These are phyloP conservation scores for Colletotrichum brevisporum DNA, from an alignment of 2,329 filamentous ascomycete genomes.

Conservation along the genomic window DNA sequence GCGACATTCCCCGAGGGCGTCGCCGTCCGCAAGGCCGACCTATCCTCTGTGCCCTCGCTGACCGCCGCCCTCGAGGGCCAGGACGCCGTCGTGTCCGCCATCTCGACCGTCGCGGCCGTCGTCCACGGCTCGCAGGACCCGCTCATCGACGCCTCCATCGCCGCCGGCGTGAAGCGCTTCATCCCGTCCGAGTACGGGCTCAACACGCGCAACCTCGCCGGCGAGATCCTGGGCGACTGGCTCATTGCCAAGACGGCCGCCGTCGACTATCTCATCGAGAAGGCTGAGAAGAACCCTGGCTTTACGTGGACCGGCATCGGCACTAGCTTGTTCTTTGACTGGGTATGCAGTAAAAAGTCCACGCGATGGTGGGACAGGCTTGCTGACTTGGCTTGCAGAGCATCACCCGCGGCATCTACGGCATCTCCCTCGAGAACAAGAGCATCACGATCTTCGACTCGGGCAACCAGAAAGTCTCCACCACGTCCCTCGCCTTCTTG, in stretches of 20 bases:
- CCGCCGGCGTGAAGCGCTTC: conserved; percentile 67
- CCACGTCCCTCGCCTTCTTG: conserved; percentile 29
- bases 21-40: conserved; percentile 28
- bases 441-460: conserved; percentile 31
- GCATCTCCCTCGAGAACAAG: conserved; percentile 27
- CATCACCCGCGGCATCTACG: conserved; percentile 35
- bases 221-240: conserved; percentile 43
- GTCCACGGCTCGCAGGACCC: conserved; percentile 59
- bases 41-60: conserved; percentile 27
- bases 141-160: conserved; percentile 66
- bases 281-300: conserved; percentile 32
- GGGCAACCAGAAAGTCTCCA: conserved; percentile 28
- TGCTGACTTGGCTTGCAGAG: conserved; percentile 11
- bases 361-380: rapidly evolving
- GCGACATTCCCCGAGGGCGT: conserved; percentile 27
- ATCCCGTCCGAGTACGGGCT: conserved; percentile 65
- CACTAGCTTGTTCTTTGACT: conserved; percentile 74
- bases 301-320: conserved; percentile 74
- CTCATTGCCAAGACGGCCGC: conserved; percentile 36
- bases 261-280: conserved; percentile 39
- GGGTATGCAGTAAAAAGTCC: conserved; percentile 53
- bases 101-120: conserved; percentile 52
- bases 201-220: conserved; percentile 45
- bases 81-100: conserved; percentile 55
- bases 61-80: conserved; percentile 38